Evolutionary conservation across 805 yeast genomes (phyloP), one percentile per base, ranked within the genome.

Genomic region (Kazachstania viticola): DNA sequence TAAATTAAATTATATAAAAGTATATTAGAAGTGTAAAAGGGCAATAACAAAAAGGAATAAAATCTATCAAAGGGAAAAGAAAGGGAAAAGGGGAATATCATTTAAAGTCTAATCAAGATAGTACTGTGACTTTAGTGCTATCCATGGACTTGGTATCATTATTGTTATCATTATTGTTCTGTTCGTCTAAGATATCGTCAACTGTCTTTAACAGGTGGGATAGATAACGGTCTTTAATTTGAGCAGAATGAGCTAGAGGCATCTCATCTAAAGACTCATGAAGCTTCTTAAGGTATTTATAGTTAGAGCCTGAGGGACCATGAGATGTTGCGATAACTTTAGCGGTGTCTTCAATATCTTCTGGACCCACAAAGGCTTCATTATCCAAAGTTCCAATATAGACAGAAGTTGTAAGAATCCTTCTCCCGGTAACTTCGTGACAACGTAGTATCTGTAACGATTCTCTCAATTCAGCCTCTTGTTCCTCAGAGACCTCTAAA

Each of bases 291-390:
- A 88, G 56, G 49, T 87, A 87, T 46, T 82, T 93, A 30, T 61
- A 54, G 49, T 87, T 87, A 12, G 66, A 63, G 0, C 97, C 96
- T 46, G 93, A 79, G 16, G 91, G 91, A 0, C 97, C 97, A 5
- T 42, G 45, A 13, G 79, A 61, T 0, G 44, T 43, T 8, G 64
- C 58, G 11, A 87, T 83, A 6, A 71, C 64, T 14, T 45, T 42
- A 0, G 94, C 94, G 0, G 94, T 75, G 0, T 52, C 56, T 5
- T 53, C 51, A 0, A 78, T 60, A 3, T 50, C 48, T 49, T 85
- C 93, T 1, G 94, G 93, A 0, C 96, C 96, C 3, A 83, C 64
- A 47, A 85, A 88, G 3, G 94, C 82, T 32, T 65, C 77, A 46
- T 85, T 87, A 11, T 72, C 78, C 1, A 75, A 68, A 1, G 88